Base-by-base conservation (phyloP, 2,329 filamentous ascomycete species). In the Didymella arachidicola region DNA sequence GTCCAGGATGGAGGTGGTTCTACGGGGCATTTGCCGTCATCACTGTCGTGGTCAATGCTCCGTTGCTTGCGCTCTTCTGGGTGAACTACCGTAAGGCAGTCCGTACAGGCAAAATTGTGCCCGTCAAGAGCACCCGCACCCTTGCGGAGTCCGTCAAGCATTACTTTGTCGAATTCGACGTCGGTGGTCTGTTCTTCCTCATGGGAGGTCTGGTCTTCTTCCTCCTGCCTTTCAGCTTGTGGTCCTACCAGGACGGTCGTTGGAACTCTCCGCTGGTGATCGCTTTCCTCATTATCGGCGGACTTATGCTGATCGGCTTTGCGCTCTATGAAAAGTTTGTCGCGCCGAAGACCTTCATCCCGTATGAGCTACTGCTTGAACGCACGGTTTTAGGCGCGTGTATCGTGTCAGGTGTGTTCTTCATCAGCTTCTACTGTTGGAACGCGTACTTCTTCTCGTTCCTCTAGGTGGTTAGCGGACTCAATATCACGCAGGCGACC, bases 21-120 rank as follows among this genome's bases (percentile, higher is more conserved):
- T 90, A 87, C 67, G 89, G 87, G 26, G 80, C 82, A 65, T 90
- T 88, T 72, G 80, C 84, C 32, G 86, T 92, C 61, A 80, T 91
- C 59, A 78, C 86, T 7, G 87, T 87, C 0, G 75, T 81, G 46
- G 80, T 89, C 25, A 83, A 83, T n/a, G 62, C 86, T 6, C 89
- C 89, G 0, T 77, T 91, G 12, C 83, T 84, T n/a, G 71, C 80
- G 8, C 77, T 89, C 76, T 89, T 89, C 54, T 64, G 39, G 44
- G 48, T 62, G 68, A 80, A 89, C 64, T 82, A 88, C 58, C 77
- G 76, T 46, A 89, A 88, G 69, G 89, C 89, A 3, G 78, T 79
- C 57, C 82, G 81, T 59, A 61, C 75, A 4, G 87, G 87, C 0
- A 65, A 87, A 2, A 71, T 86, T 12, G 67, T 76, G 4, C 73